phyloP scores from a whole-genome alignment of 257 asterid genomes.

The Solanum stenotomum region DNA sequence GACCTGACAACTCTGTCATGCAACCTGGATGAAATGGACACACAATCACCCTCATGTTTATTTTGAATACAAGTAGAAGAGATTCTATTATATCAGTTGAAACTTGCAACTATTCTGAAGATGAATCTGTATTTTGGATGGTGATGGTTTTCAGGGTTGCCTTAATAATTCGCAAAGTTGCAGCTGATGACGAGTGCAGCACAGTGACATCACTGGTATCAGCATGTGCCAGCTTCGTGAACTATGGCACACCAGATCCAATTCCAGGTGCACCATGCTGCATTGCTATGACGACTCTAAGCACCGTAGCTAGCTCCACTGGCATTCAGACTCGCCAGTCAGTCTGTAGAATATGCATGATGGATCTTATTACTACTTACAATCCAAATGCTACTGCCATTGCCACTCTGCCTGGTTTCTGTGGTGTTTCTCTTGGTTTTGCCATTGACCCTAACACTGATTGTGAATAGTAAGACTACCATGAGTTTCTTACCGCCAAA shows the following conservation, averaged over 20 bases:
- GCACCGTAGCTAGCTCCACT: constrained; percentile 28
- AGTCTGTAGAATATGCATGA: constrained; percentile 52
- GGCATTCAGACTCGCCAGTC: constrained; percentile 30
- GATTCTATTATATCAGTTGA: too few relatives aligned
- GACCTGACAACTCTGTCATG: constrained; percentile 6
- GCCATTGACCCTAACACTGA: constrained; percentile 68
- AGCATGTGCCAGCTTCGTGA: constrained; percentile 59
- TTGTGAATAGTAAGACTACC: constrained; percentile 54
- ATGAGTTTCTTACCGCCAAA: background rate
- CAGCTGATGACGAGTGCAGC: constrained; percentile 34
- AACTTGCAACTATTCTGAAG: too few relatives aligned
- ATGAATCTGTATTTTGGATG: background rate
- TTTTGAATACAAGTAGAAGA: background rate
- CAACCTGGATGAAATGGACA: constrained; percentile 21
- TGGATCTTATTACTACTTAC: constrained; percentile 39
- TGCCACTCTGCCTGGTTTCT: constrained; percentile 85
- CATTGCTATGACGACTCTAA: constrained; percentile 57
- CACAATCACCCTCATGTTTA: constrained; percentile 5
- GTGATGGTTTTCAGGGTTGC: background rate
- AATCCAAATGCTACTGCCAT: constrained; percentile 73
- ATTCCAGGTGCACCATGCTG: constrained; percentile 77
- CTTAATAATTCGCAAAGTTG: background rate
- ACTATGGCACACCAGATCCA: constrained; percentile 60
- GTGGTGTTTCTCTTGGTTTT: constrained; percentile 86
- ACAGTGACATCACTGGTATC: constrained; percentile 58